These are phyloP conservation scores for Apiotrichum domesticum DNA, from an alignment of 1,284 basidiomycete genomes.

Conservation along the genomic window DNA sequence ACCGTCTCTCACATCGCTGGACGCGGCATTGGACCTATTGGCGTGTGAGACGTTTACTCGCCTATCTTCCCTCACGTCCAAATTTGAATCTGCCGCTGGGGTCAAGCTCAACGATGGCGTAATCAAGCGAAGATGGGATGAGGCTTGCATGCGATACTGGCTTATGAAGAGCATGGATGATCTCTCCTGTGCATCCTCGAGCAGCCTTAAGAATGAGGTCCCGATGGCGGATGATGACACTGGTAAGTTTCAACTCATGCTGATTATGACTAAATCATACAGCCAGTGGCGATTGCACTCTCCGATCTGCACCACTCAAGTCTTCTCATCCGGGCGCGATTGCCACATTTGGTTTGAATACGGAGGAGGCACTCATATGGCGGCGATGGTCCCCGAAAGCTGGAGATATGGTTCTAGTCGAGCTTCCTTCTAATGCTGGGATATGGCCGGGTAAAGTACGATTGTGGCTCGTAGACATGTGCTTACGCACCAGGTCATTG, in stretches of 20 bases:
- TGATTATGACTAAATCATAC: not conserved
- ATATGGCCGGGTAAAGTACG: constrained; percentile 40
- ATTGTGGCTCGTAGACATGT: not conserved
- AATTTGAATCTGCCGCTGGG: constrained; percentile 36
- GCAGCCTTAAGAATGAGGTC: constrained; percentile 7
- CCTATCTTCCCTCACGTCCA: constrained; percentile 26
- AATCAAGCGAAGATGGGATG: constrained; percentile 36
- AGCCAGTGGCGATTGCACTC: not conserved
- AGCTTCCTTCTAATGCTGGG: constrained; percentile 20
- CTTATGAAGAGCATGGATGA: constrained; percentile 43
- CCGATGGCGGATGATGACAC: constrained; percentile 9
- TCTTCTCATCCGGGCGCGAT: constrained; percentile 30
- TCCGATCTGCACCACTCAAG: constrained; percentile 19
- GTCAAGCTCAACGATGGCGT: constrained; percentile 38
- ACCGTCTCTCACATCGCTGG: constrained; percentile 30
- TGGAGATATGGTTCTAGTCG: constrained; percentile 35
- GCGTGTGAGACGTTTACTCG: constrained; percentile 39
- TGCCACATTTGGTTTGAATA: constrained; percentile 18
- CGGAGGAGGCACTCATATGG: constrained; percentile 36
- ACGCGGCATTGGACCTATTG: constrained; percentile 41
- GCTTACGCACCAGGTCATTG: constrained; percentile 31
- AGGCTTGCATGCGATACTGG: constrained; percentile 40
- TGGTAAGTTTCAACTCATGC: not conserved
- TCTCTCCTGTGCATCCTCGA: constrained; percentile 22
- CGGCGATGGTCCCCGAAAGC: constrained; percentile 34